phyloP scores from a whole-genome alignment of 148 eudicot genomes.

The Dianthus caryophyllus region DNA sequence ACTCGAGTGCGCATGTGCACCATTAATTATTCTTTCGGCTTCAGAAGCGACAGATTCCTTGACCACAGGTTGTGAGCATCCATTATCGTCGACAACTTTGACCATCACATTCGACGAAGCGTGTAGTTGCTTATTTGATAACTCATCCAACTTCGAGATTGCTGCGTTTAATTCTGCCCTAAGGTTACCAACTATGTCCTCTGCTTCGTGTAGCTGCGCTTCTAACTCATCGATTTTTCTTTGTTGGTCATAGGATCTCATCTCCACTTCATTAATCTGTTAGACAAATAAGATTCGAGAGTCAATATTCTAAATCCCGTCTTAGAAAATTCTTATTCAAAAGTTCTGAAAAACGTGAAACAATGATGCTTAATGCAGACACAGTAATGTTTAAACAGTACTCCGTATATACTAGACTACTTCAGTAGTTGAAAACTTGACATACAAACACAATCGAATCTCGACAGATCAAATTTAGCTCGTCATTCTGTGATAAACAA shows the following conservation, averaged over 20 bases:
- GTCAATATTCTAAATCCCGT: not conserved
- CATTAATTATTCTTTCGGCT: constrained; percentile 12
- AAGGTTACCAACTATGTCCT: constrained; percentile 76
- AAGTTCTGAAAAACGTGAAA: not conserved
- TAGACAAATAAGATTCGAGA: not conserved
- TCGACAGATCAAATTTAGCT: not conserved
- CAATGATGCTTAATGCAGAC: constrained; percentile 6
- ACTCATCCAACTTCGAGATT: constrained; percentile 39
- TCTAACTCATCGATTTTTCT: constrained; percentile 82
- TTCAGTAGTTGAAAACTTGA: not conserved
- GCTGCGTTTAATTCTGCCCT: constrained; percentile 58
- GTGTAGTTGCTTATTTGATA: constrained; percentile 27
- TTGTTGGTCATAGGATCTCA: constrained; percentile 48
- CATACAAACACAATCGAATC: not conserved
- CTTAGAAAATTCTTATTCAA: not conserved
- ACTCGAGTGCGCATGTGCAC: constrained; percentile 13
- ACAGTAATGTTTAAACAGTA: not conserved
- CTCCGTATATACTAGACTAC: not conserved
- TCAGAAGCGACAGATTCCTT: constrained; percentile 10
- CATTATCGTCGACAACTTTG: constrained; percentile 10
- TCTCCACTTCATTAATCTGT: constrained; percentile 62
- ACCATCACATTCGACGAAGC: constrained; percentile 1
- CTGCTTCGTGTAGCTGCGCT: constrained; percentile 97
- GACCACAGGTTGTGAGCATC: constrained; percentile 4
- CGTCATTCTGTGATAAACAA: not conserved